These are phyloP conservation scores for Trichoderma breve DNA, from an alignment of 2,329 filamentous ascomycete genomes.

Conservation along the genomic window DNA sequence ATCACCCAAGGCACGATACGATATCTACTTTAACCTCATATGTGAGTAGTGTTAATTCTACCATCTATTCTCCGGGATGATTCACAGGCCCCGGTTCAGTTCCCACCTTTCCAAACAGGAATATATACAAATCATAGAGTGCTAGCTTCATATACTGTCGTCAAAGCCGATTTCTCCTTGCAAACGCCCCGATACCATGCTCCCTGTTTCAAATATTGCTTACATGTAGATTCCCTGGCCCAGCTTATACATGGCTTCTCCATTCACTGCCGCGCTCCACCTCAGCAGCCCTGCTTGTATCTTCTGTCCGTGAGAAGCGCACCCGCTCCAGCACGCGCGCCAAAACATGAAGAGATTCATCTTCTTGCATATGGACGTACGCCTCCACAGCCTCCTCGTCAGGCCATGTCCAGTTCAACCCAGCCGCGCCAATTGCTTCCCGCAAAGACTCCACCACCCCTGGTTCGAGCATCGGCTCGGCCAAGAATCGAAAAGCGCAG, in stretches of 20 bases:
- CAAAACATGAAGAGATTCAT: slow-evolving; percentile 29
- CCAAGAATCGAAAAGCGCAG: slow-evolving; percentile 50
- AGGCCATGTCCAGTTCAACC: slow-evolving; percentile 40
- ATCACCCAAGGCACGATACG: not conserved
- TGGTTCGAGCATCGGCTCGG: slow-evolving; percentile 40
- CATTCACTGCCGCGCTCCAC: not conserved
- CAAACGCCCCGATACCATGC: not conserved
- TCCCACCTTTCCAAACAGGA: not conserved
- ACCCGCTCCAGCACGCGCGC: slow-evolving; percentile 28
- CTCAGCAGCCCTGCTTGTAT: not conserved
- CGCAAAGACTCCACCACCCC: slow-evolving; percentile 34
- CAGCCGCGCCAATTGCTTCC: slow-evolving; percentile 27
- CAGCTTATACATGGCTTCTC: not conserved
- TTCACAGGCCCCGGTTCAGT: not conserved
- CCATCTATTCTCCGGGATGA: not conserved
- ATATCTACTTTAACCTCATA: not conserved
- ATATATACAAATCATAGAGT: not conserved
- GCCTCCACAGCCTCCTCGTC: slow-evolving; percentile 35
- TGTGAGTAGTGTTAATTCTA: not conserved
- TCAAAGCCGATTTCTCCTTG: not conserved
- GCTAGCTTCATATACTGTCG: not conserved
- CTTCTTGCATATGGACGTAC: slow-evolving; percentile 32
- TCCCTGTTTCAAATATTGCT: not conserved
- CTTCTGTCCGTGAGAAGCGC: slow-evolving; percentile 4
- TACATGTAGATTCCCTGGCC: not conserved